Percentiles rank a stretch among this genome's conserved stretches.
These are phyloP conservation scores for Aspergillus candidus DNA, from an alignment of 2,329 filamentous ascomycete species.

Conservation along the genomic window DNA sequence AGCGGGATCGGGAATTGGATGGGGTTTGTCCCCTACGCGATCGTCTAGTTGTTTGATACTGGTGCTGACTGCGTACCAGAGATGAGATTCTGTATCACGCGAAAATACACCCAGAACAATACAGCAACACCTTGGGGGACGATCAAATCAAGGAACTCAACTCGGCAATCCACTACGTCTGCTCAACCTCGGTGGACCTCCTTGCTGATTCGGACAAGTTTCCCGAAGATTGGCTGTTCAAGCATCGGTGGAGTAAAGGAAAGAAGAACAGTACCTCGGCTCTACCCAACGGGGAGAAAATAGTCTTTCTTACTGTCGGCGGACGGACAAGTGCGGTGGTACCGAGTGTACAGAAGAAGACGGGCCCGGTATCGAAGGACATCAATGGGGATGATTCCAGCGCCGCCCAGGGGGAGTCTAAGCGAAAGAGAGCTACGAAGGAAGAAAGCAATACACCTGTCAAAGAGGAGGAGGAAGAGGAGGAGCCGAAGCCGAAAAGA, in stretches of 20 bases:
- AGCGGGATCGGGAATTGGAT: slow-evolving; percentile 98
- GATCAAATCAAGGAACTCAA: slow-evolving; percentile 67
- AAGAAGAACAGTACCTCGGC: slow-evolving; percentile 62
- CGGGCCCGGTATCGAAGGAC: slow-evolving; percentile 52
- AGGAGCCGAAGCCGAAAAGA: slow-evolving; percentile 20
- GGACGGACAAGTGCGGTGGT: slow-evolving; percentile 88
- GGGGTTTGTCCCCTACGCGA: slow-evolving; percentile 45
- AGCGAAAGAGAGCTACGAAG: slow-evolving; percentile 30
- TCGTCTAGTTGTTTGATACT: background rate
- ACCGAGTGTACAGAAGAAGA: slow-evolving; percentile 80
- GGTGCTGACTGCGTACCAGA: slow-evolving; percentile 25
- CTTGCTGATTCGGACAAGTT: slow-evolving; percentile 80
- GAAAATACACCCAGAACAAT: slow-evolving; percentile 84
- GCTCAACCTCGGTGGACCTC: slow-evolving; percentile 68
- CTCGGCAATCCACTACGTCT: slow-evolving; percentile 69
- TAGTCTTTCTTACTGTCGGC: slow-evolving; percentile 81
- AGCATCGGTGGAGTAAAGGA: slow-evolving; percentile 82
- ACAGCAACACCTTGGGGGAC: slow-evolving; percentile 72
- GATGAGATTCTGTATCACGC: slow-evolving; percentile 92
- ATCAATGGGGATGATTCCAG: slow-evolving; percentile 28
- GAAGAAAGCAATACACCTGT: slow-evolving; percentile 12
- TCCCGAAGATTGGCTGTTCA: slow-evolving; percentile 81
- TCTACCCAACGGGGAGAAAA: slow-evolving; percentile 77
- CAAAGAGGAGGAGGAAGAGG: slow-evolving; percentile 12
- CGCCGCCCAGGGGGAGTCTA: slow-evolving; percentile 18